phyloP scores from a whole-genome alignment of 129 eudicot species.

The Calendula officinalis region DNA sequence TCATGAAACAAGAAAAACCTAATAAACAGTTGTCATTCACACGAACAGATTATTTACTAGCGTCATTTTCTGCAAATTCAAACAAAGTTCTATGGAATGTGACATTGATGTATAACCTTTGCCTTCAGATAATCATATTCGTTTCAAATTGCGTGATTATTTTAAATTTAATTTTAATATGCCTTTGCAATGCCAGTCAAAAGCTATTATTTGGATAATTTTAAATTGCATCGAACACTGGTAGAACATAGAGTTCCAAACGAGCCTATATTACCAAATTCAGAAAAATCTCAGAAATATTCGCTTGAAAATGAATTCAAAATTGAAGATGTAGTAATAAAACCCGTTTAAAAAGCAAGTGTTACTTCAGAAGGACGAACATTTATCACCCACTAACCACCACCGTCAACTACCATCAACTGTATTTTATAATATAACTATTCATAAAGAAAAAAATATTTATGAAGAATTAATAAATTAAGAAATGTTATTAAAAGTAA shows the following conservation, averaged over 20 bases:
- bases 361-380: conserved; percentile 24
- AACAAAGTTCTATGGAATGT: conserved; percentile 74
- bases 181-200: conserved; percentile 73
- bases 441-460: no score
- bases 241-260: conserved; percentile 33
- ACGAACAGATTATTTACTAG: conserved; percentile 72
- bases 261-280: conserved; percentile 35
- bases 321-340: conserved; percentile 24
- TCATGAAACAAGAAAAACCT: conserved; percentile 29
- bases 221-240: conserved; percentile 28
- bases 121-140: conserved; percentile 28
- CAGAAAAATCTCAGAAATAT: conserved; percentile 31
- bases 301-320: conserved; percentile 23
- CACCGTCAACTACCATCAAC: no score
- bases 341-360: conserved; percentile 10
- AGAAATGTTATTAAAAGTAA: no score
- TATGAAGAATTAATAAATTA: no score
- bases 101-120: conserved; percentile 49
- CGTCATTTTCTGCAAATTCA: conserved; percentile 54
- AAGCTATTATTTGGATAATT: conserved; percentile 44
- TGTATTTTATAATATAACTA: no score
- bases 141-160: conserved; percentile 45
- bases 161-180: conserved; percentile 46
- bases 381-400: no score
- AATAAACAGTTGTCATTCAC: conserved; percentile 64